These are phyloP conservation scores for Linanthus parryae DNA, from an alignment of 148 eudicot species.

Conservation along the genomic window DNA sequence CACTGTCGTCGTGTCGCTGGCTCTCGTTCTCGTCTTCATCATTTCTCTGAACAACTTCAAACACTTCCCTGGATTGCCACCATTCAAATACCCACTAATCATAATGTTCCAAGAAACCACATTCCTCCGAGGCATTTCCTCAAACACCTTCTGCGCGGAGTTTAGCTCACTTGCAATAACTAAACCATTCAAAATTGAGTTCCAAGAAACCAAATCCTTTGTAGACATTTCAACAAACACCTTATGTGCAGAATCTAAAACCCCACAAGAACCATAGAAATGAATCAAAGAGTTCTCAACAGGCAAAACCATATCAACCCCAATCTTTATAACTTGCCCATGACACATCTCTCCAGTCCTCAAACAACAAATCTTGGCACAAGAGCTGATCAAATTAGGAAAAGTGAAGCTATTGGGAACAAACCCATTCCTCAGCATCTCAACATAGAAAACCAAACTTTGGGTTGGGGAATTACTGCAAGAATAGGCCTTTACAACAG, in stretches of 20 bases:
- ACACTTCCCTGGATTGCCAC: constrained; percentile 45
- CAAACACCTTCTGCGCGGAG: constrained; percentile 48
- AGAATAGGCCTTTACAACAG: constrained; percentile 57
- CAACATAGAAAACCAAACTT: constrained; percentile 45
- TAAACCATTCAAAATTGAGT: constrained; percentile 49
- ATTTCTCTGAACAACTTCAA: constrained; percentile 69
- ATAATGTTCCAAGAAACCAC: constrained; percentile 66
- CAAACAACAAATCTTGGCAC: constrained; percentile 39
- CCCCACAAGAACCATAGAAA: constrained; percentile 58
- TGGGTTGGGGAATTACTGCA: constrained; percentile 25
- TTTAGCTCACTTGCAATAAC: constrained; percentile 40
- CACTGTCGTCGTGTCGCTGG: constrained; percentile 43
- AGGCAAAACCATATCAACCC: constrained; percentile 47
- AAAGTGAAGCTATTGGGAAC: constrained; percentile 59
- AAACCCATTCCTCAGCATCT: constrained; percentile 45
- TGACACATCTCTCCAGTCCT: constrained; percentile 42
- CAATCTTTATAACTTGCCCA: constrained; percentile 58
- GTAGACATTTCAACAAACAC: constrained; percentile 50
- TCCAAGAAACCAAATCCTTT: constrained; percentile 55
- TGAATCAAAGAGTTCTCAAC: constrained; percentile 70
- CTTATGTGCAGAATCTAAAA: constrained; percentile 28
- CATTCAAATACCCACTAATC: constrained; percentile 55
- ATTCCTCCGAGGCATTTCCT: constrained; percentile 53
- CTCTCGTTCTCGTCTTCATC: constrained; percentile 24
- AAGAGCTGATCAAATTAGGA: constrained; percentile 57